Conservation (phyloP, 768 basidiomycete species). For the Russula compacta region DNA sequence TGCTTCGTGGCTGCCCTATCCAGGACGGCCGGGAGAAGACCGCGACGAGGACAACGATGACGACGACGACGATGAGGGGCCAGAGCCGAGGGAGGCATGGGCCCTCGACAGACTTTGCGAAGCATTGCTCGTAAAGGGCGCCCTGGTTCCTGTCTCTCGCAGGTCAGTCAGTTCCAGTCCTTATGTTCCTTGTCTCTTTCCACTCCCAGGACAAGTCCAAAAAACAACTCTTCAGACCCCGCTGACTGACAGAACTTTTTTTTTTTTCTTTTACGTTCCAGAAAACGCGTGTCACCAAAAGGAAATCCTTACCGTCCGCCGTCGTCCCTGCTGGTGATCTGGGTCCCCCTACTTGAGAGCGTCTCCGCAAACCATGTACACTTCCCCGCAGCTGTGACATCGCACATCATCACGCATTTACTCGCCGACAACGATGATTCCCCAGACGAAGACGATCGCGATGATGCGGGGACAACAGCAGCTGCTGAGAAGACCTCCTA, state of each 20-base stretch:
- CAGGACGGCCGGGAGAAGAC: background rate
- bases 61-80: constrained; percentile 24
- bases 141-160: constrained; percentile 73
- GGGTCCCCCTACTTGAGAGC: constrained; percentile 56
- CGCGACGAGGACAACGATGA: background rate
- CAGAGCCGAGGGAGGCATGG: constrained; percentile 51
- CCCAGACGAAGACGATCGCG: background rate
- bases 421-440: constrained; percentile 20
- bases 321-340: constrained; percentile 44
- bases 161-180: constrained; percentile 50
- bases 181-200: background rate
- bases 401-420: constrained; percentile 35
- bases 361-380: constrained; percentile 46
- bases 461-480: constrained; percentile 17
- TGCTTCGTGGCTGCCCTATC: constrained; percentile 36
- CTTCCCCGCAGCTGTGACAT: constrained; percentile 42
- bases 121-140: constrained; percentile 58
- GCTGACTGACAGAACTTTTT: background rate
- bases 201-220: background rate
- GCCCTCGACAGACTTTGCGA: constrained; percentile 62
- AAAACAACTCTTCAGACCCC: background rate
- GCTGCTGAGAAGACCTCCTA: constrained; percentile 33
- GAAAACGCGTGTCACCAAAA: constrained; percentile 43
- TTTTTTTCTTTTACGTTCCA: constrained; percentile 21
- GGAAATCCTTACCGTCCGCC: constrained; percentile 41